Evolutionary conservation across 768 basidiomycete genomes (phyloP), one percentile per base, ranked within the genome.

Genomic region (Boletus vinaceobasis): DNA sequence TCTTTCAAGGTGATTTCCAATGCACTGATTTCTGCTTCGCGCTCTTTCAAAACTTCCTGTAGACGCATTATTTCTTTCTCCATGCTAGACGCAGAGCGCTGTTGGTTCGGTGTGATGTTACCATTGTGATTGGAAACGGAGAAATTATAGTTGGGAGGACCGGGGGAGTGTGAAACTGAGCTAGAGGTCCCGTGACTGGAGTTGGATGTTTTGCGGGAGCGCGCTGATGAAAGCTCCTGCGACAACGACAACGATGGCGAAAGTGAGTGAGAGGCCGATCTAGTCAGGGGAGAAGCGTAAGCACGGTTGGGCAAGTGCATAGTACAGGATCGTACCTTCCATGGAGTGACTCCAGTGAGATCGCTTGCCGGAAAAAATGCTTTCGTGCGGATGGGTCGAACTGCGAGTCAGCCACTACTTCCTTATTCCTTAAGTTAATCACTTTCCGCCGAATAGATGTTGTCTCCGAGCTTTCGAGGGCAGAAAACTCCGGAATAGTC

Each of bases 61-160:
- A 98, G 74, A 54, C 94, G 86, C 88, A 93, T 94, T 55, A 98
- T 92, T 72, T 98, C 96, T 64, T 89, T 87, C 72, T 97, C 94
- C 56, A 97, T 78, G 68, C 93, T 94, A 17, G 80, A 76, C 7
- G 86, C 85, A 27, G 93, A 91, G 45, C 95, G 84, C 62, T 92
- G 89, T 55, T 79, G 78, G 9, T 74, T 60, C 0, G 62, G 58
- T 19, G 63, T 64, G 19, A 36, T 46, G 26, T 39, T 54, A 26
- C 69, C 65, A 46, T 65, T 68, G 40, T 54, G 70, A 60, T 75
- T 59, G 71, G 81, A 64, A 53, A 85, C 68, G 29, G 84, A 82
- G 49, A 88, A 78, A 39, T 80, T 82, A 32, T 85, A 74, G 63
- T 79, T 85, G 26, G 83, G 80, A n/a, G 74, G 73, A 35, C 76